Base-by-base conservation (phyloP, 805 yeast genomes). In the Lipomyces yamanashiensis region DNA sequence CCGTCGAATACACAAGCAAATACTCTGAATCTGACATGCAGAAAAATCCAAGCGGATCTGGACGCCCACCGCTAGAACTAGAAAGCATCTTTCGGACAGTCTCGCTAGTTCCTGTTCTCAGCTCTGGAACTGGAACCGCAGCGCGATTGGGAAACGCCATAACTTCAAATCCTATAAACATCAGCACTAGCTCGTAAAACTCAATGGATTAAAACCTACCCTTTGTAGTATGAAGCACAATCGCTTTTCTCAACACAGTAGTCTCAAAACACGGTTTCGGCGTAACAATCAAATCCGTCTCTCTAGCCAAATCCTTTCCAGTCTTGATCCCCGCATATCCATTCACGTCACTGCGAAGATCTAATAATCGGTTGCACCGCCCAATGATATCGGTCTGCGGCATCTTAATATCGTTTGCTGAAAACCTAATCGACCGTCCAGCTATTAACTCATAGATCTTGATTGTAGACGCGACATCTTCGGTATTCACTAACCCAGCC, bases 1-100 rank as follows among this genome's bases (percentile, higher is more conserved):
- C 86, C 58, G 85, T 86, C 61, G 83, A 88, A 76, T 89, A 90
- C 43, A 89, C 87, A 52, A 89, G 73, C 13, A 89, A 74, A 58
- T 86, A 83, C 13, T 79, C 76, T 58, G 82, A 78, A 54, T 84
- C 83, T 8, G 79, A 74, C n/a, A 88, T 77, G 70, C 84, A 84
- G 72, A 83, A 86, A 81, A 88, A 85, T 1, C 87, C 85, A 69
- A 87, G 74, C 0, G 93, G 90, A 57, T 76, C 71, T 13, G 74
- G 58, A 37, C 39, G 52, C 33, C 55, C 28, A 37, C 49, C 34
- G 40, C 21, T 17, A 8, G 55, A 34, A 23, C 40, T 33, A 40
- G 61, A 33, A 28, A 45, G 23, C 50, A 36, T 17, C 34, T 43
- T 34, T 51, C 40, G 48, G 17, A 34, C 17, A 33, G 17, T 36